Conservation (phyloP, 2,329 filamentous ascomycete species). For the Botryotinia convoluta region DNA sequence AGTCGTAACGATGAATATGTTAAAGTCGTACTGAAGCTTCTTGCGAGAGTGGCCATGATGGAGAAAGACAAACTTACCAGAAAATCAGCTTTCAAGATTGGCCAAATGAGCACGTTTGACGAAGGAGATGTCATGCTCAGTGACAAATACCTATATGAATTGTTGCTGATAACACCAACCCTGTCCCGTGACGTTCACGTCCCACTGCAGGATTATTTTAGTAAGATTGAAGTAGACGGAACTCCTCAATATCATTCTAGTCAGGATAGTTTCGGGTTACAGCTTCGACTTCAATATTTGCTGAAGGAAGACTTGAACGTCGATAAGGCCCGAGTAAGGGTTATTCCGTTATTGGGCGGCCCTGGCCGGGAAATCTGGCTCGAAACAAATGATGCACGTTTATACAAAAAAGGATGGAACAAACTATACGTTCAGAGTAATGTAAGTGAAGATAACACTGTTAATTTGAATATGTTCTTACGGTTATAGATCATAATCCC, state of each 20-base stretch:
- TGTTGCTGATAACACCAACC: conserved; percentile 34
- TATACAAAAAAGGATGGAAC: conserved; percentile 47
- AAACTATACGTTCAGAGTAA: conserved; percentile 47
- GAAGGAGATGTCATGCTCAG: conserved; percentile 26
- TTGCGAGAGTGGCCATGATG: conserved; percentile 62
- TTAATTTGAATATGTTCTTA: conserved; percentile 34
- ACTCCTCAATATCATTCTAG: conserved; percentile 67
- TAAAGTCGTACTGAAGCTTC: conserved; percentile 68
- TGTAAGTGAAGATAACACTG: conserved; percentile 37
- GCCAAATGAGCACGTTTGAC: conserved; percentile 19
- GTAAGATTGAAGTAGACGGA: conserved; percentile 63
- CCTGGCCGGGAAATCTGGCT: conserved; percentile 67
- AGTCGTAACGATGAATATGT: conserved; percentile 77
- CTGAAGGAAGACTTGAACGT: conserved; percentile 68
- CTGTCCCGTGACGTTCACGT: conserved; percentile 62
- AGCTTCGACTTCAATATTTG: conserved; percentile 67
- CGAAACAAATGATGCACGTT: conserved; percentile 44
- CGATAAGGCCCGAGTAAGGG: conserved; percentile 61
- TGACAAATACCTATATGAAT: conserved; percentile 36
- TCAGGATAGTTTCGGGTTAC: conserved; percentile 72
- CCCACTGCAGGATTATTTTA: conserved; percentile 72
- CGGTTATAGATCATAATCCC: conserved; percentile 57
- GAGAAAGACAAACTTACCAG: conserved; percentile 50
- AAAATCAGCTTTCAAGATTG: conserved; percentile 34
- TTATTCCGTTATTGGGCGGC: conserved; percentile 55